phyloP scores from a whole-genome alignment of 164 flowering plant species.

The Magnolia sinica region DNA sequence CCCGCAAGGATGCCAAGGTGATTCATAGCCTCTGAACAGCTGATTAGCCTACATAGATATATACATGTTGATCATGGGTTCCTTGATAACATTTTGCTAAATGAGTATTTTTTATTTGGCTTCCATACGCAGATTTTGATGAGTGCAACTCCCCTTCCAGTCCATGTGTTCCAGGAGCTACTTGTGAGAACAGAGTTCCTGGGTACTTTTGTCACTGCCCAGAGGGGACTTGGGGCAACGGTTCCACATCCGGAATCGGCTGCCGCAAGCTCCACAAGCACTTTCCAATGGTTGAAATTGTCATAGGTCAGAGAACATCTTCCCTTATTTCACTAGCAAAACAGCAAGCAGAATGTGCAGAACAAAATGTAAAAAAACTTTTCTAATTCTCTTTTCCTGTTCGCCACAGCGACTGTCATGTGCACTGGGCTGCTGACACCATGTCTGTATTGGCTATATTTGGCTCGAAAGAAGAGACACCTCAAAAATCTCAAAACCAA shows the following conservation, averaged over 20 bases:
- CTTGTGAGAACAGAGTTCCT: background rate
- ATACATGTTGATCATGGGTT: too few relatives aligned
- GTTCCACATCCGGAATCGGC: background rate
- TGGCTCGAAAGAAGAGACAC: conserved; percentile 6
- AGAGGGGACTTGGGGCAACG: background rate
- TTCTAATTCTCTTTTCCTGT: too few relatives aligned
- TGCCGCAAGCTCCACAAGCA: background rate
- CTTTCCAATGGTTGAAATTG: too few relatives aligned
- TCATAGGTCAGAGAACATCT: too few relatives aligned
- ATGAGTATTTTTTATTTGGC: background rate
- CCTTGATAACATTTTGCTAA: too few relatives aligned
- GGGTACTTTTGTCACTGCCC: background rate
- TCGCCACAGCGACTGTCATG: too few relatives aligned
- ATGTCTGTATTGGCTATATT: background rate
- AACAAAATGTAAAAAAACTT: too few relatives aligned
- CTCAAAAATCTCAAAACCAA: conserved; percentile 1
- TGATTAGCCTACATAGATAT: too few relatives aligned
- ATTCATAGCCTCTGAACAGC: background rate
- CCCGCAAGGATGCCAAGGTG: conserved; percentile 7
- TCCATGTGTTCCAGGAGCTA: background rate
- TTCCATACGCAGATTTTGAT: background rate
- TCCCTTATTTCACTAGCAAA: too few relatives aligned
- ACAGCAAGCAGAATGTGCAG: too few relatives aligned
- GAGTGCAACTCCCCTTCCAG: background rate
- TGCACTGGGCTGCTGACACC: too few relatives aligned